Conservation (phyloP, 345 rosid species). For the Hibiscus mutabilis region DNA sequence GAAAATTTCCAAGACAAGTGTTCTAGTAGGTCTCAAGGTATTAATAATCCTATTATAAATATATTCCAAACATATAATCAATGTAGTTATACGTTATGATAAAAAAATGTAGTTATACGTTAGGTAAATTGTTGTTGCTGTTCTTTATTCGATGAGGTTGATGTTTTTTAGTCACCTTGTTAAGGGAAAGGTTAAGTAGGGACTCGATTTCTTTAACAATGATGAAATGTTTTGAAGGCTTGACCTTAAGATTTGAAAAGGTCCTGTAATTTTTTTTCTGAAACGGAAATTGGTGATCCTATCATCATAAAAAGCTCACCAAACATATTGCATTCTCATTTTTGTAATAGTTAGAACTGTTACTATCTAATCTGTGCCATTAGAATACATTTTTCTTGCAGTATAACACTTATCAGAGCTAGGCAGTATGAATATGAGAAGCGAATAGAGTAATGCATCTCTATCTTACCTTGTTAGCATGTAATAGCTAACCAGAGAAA, state of each 20-base stretch:
- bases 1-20: background rate
- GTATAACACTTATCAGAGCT: background rate
- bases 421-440: background rate
- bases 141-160: background rate
- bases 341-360: background rate
- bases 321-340: background rate
- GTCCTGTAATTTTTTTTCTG: background rate
- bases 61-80: background rate
- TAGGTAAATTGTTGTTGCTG: background rate
- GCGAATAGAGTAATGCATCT: background rate
- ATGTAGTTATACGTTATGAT: background rate
- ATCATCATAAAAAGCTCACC: background rate
- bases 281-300: background rate
- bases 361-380: background rate
- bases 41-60: background rate
- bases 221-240: background rate
- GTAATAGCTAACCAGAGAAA: background rate
- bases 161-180: background rate
- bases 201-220: background rate
- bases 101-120: background rate
- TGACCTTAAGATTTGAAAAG: background rate
- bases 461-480: background rate
- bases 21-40: background rate
- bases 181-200: background rate
- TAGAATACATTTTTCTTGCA: background rate